Percentiles rank a stretch among this genome's conserved stretches.
These are phyloP conservation scores for Rossbeevera mucosa DNA, from an alignment of 768 basidiomycete genomes.

Conservation along the genomic window DNA sequence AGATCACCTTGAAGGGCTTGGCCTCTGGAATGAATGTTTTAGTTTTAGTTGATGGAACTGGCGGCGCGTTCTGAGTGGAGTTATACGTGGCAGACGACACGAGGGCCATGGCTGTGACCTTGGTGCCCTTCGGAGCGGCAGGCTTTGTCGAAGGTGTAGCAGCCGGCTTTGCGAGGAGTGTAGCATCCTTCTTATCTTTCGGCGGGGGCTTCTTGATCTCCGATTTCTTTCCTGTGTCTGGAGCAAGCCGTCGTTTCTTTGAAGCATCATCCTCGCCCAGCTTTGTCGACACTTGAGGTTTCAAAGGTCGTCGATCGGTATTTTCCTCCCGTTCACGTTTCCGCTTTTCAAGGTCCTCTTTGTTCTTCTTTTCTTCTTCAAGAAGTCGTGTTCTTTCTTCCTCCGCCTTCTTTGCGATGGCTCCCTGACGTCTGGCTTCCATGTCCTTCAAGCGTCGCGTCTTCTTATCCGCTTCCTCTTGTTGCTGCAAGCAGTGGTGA, in stretches of 20 bases:
- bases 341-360: conserved; percentile 69
- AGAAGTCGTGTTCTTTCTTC: conserved; percentile 61
- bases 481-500: conserved; percentile 54
- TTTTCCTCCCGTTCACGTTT: conserved; percentile 80
- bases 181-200: conserved; percentile 45
- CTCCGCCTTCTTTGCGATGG: conserved; percentile 68
- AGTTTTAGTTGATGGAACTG: conserved; percentile 27
- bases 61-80: conserved; percentile 30
- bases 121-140: conserved; percentile 34
- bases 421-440: conserved; percentile 74
- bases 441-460: conserved; percentile 69
- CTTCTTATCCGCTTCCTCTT: conserved; percentile 83
- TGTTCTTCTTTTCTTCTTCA: conserved; percentile 68
- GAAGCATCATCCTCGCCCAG: conserved; percentile 70
- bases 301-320: conserved; percentile 63
- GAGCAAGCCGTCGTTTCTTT: conserved; percentile 65
- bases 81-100: conserved; percentile 40
- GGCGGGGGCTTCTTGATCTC: conserved; percentile 59
- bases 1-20: conserved; percentile 35
- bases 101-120: conserved; percentile 31
- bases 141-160: conserved; percentile 24
- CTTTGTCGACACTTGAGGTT: conserved; percentile 41
- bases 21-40: conserved; percentile 30
- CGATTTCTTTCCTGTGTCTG: conserved; percentile 51
- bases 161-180: conserved; percentile 23